Evolutionary conservation across 371 early-diverging fungal genomes (phyloP), one percentile per base, ranked within the genome.

Genomic region (Funneliformis caledonium): DNA sequence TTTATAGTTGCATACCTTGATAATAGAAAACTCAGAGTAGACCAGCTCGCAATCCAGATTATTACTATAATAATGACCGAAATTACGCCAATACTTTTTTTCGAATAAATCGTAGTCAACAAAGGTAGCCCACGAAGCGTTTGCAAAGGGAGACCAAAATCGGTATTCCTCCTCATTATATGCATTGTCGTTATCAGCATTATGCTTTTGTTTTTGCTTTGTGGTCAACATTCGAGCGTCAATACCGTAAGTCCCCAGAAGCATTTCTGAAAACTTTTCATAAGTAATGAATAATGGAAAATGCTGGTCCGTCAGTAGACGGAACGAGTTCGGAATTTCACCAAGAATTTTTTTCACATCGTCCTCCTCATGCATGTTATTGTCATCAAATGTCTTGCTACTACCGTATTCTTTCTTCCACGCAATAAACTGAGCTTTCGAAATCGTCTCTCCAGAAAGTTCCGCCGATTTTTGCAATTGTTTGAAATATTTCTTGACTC

Each of bases 261-360:
- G 70, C 70, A 74, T 74, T 74, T 56, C 11, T 2, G 37, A 31
- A 37, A 74, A 56, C 37, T 45, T 74, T 33, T 74, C 33, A 56
- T 52, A 52, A 11, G 74, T 74, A 33, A 74, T 74, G 4, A 74
- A 48, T 50, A 74, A 56, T 33, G 56, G 74, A 19, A 74, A 74
- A 56, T 74, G 74, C 5, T 48, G 6, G 7, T 74, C 74, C 16
- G 14, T 74, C 1, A 74, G 6, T 16, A 22, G 8, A 52, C 10
- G 37, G 11, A 74, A 74, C 9, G 59, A 74, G 56, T 74, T 56
- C 52, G 74, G 74, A 4, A 50, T 50, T 9, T 74, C 10, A 56
- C 33, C n/a, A 12, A 74, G 26, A 7, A 19, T 26, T 14, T 74
- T 56, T n/a, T 42, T 43, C 3, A 19, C 67, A 65, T 65, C 67